Percentiles rank a stretch among this genome's conserved stretches.
These are phyloP conservation scores for Alternaria solani DNA, from an alignment of 2,329 filamentous ascomycete genomes.

Conservation along the genomic window DNA sequence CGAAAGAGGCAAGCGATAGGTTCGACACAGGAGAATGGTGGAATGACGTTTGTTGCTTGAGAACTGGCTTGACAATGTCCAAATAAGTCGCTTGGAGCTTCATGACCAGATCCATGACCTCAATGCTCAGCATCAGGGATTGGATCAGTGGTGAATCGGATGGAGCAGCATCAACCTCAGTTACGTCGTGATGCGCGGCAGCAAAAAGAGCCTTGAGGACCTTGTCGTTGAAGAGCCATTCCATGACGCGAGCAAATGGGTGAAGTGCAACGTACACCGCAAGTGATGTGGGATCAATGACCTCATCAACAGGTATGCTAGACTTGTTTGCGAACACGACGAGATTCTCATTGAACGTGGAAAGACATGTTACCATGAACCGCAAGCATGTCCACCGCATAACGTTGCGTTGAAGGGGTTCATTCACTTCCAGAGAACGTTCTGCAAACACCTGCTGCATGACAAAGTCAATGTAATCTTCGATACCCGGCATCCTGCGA, in stretches of 20 bases:
- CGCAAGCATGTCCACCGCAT: conserved; percentile 82
- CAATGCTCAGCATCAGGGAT: conserved; percentile 79
- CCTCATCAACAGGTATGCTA: conserved; percentile 75
- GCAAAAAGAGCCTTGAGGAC: conserved; percentile 82
- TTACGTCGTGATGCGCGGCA: conserved; percentile 77
- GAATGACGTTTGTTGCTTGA: conserved; percentile 71
- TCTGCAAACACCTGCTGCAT: conserved; percentile 78
- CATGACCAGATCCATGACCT: conserved; percentile 83
- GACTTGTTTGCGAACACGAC: conserved; percentile 85
- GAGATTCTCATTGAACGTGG: conserved; percentile 92
- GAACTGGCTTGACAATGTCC: conserved; percentile 81
- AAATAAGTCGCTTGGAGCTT: conserved; percentile 91
- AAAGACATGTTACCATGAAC: conserved; percentile 80
- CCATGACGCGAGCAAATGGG: conserved; percentile 93
- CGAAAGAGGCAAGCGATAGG: conserved; percentile 83
- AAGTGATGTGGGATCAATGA: conserved; percentile 77
- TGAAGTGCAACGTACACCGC: conserved; percentile 84
- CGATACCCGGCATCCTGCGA: conserved; percentile 84
- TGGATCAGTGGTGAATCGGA: conserved; percentile 83
- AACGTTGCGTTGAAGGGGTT: conserved; percentile 71
- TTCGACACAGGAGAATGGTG: conserved; percentile 72
- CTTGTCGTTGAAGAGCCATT: conserved; percentile 96
- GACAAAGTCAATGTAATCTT: conserved; percentile 91
- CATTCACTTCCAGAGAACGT: conserved; percentile 70
- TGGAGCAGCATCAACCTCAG: conserved; percentile 74